Percentiles rank a stretch among this genome's conserved stretches.
phyloP scores from a whole-genome alignment of 495 filamentous ascomycete genomes.

The Talaromyces borbonicus region DNA sequence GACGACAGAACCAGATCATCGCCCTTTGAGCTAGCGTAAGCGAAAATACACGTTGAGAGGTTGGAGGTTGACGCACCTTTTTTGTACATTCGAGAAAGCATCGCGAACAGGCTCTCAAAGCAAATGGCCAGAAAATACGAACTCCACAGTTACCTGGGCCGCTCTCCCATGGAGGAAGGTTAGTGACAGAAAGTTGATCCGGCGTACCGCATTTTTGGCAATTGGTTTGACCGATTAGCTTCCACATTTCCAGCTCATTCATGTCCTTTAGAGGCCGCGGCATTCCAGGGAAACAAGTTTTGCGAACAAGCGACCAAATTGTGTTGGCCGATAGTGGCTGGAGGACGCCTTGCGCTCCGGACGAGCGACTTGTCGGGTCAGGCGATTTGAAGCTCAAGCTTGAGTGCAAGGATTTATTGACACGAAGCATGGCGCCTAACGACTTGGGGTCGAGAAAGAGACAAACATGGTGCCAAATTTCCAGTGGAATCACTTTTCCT shows the following conservation, averaged over 20 bases:
- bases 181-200: conserved; percentile 13
- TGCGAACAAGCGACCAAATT: conserved; percentile 38
- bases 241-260: conserved; percentile 39
- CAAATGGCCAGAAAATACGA: conserved; percentile 56
- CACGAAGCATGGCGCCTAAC: conserved; percentile 19
- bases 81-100: conserved; percentile 48
- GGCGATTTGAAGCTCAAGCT: conserved; percentile 21
- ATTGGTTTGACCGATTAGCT: conserved; percentile 25
- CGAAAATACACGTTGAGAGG: background rate
- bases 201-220: conserved; percentile 37
- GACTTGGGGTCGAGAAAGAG: conserved; percentile 21
- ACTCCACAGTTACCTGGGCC: conserved; percentile 44
- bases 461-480: conserved; percentile 27
- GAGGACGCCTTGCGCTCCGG: conserved; percentile 16
- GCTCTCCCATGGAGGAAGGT: conserved; percentile 27
- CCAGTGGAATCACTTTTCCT: conserved; percentile 17
- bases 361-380: background rate
- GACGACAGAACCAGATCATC: conserved; percentile 51
- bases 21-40: conserved; percentile 39
- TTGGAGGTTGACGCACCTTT: conserved; percentile 44
- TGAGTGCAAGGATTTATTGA: conserved; percentile 21
- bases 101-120: conserved; percentile 45
- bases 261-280: conserved; percentile 34
- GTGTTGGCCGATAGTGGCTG: conserved; percentile 25
- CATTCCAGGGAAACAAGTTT: conserved; percentile 26